Percentiles rank a stretch among this genome's conserved stretches.
Conservation (phyloP, 2,329 filamentous ascomycete species). For the Falciphora oryzae region DNA sequence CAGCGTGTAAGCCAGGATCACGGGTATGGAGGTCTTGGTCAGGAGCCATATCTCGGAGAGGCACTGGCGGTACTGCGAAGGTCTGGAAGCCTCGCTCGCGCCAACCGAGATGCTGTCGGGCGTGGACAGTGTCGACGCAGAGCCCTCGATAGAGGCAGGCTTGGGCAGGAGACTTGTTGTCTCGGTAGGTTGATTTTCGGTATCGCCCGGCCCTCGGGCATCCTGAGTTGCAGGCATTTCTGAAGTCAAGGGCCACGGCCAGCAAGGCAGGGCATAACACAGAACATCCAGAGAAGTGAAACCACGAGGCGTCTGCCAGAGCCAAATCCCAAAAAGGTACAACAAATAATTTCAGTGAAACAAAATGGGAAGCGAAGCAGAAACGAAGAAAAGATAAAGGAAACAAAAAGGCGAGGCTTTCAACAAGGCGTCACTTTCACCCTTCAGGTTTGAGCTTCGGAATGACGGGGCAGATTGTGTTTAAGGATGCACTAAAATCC, state of each 20-base stretch:
- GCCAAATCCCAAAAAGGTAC: neutral
- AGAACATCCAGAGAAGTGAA: neutral
- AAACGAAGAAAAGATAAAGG: neutral
- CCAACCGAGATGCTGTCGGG: neutral
- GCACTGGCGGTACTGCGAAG: constrained; percentile 25
- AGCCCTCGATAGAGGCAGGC: neutral
- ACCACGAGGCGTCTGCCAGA: neutral
- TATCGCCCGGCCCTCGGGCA: neutral
- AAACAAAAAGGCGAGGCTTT: neutral
- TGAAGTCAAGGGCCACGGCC: neutral
- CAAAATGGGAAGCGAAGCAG: neutral
- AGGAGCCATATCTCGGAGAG: constrained; percentile 60
- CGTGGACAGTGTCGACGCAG: neutral
- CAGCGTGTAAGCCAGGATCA: constrained; percentile 78
- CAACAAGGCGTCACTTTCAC: neutral
- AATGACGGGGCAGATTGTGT: no score
- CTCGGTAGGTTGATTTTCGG: constrained; percentile 3
- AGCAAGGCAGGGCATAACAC: neutral
- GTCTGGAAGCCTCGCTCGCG: no score
- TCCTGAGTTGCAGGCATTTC: neutral
- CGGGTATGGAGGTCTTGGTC: constrained; percentile 63
- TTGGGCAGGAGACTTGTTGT: constrained; percentile 7
- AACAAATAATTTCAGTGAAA: neutral
- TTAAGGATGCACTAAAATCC: no score
- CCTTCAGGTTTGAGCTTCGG: neutral